A percentile compares a stretch with the other conserved stretches of the same genome.
Evolutionary conservation across 1,284 basidiomycete species (phyloP).

Genomic region (Apiotrichum veenhuisii): DNA sequence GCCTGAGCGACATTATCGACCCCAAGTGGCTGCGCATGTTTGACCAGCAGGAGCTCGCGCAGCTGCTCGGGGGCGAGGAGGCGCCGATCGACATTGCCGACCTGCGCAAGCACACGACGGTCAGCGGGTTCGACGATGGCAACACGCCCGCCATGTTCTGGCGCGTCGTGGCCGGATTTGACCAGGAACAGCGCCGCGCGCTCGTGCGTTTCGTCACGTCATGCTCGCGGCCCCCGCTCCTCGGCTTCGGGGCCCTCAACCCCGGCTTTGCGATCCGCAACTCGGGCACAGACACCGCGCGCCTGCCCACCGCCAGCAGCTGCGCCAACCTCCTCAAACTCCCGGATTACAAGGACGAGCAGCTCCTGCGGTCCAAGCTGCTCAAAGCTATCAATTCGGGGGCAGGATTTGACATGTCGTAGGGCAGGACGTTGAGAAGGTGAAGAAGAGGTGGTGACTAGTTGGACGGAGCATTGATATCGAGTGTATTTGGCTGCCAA

Average conservation of each 20-base stretch:
- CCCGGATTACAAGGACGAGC: slow-evolving; percentile 52
- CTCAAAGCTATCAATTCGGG: slow-evolving; percentile 77
- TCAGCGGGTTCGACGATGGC: slow-evolving; percentile 71
- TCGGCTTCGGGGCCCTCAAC: slow-evolving; percentile 78
- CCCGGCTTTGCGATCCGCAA: slow-evolving; percentile 83
- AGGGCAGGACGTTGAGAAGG: too few relatives aligned
- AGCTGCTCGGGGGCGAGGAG: slow-evolving; percentile 77
- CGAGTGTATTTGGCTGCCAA: too few relatives aligned
- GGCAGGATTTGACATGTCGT: slow-evolving; percentile 86
- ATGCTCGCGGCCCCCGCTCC: slow-evolving; percentile 81
- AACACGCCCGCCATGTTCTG: slow-evolving; percentile 71
- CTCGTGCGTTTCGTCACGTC: slow-evolving; percentile 85
- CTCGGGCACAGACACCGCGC: slow-evolving; percentile 64
- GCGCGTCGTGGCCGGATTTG: slow-evolving; percentile 54
- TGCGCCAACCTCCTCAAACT: slow-evolving; percentile 79
- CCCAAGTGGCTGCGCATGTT: slow-evolving; percentile 91
- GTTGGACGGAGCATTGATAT: too few relatives aligned
- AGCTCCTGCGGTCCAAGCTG: slow-evolving; percentile 67
- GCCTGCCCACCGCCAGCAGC: slow-evolving; percentile 61
- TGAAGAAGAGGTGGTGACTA: too few relatives aligned
- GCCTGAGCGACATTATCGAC: slow-evolving; percentile 82
- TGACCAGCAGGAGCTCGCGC: slow-evolving; percentile 85
- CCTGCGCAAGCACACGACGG: slow-evolving; percentile 66
- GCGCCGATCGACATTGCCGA: slow-evolving; percentile 78
- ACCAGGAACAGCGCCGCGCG: slow-evolving; percentile 65